These are phyloP conservation scores for Funneliformis mosseae DNA, from an alignment of 192 early-diverging fungal genomes.

Conservation along the genomic window DNA sequence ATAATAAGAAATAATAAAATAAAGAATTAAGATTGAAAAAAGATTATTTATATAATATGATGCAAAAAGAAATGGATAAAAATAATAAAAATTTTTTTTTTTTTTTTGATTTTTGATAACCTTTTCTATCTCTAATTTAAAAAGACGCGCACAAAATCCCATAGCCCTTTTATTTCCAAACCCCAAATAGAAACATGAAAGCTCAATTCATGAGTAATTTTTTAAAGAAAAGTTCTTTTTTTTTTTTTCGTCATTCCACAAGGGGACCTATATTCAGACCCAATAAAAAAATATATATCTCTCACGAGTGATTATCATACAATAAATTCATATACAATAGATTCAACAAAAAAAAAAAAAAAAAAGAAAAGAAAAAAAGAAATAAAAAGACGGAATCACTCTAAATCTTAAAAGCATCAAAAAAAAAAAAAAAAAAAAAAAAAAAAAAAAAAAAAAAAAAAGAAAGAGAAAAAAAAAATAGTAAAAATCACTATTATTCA, in stretches of 20 bases:
- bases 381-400: background rate
- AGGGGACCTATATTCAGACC: background rate
- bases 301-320: background rate
- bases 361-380: background rate
- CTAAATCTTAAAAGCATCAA: background rate
- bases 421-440: background rate
- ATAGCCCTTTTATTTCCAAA: background rate
- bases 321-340: background rate
- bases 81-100: background rate
- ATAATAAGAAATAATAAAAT: background rate
- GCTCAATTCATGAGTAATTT: background rate
- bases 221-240: background rate
- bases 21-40: background rate
- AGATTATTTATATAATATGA: background rate
- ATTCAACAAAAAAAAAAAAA: background rate
- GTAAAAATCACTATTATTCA: background rate
- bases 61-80: background rate
- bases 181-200: background rate
- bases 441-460: background rate
- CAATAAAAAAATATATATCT: background rate
- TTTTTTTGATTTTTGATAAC: background rate
- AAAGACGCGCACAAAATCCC: background rate
- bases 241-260: background rate
- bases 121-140: background rate
- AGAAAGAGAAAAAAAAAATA: background rate